Evolutionary conservation across 768 basidiomycete genomes (phyloP).

Genomic region (Tulasnella sp.): DNA sequence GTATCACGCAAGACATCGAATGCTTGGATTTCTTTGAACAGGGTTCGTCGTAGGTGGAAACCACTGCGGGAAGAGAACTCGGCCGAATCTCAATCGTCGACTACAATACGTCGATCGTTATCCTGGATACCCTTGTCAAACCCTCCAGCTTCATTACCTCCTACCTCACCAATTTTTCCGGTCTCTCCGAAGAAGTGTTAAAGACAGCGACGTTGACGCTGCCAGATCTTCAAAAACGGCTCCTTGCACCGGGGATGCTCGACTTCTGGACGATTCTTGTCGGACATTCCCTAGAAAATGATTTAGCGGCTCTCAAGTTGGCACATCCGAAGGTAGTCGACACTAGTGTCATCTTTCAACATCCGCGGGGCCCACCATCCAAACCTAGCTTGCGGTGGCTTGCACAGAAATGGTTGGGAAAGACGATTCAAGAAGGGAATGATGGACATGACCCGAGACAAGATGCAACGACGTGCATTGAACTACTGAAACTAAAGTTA

Average conservation of each 20-base stretch:
- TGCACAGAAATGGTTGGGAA: slow-evolving; percentile 81
- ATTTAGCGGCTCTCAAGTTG: slow-evolving; percentile 77
- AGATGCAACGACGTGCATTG: slow-evolving; percentile 80
- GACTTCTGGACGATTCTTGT: slow-evolving; percentile 56
- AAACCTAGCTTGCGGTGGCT: slow-evolving; percentile 98
- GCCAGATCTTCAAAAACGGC: slow-evolving; percentile 57
- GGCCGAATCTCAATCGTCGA: slow-evolving; percentile 79
- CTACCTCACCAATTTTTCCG: slow-evolving; percentile 96
- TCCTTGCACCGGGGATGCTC: slow-evolving; percentile 40
- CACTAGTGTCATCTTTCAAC: slow-evolving; percentile 80
- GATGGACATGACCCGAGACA: slow-evolving; percentile 89
- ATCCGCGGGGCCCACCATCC: slow-evolving; percentile 83
- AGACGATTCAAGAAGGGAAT: slow-evolving; percentile 64
- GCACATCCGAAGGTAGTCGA: slow-evolving; percentile 83
- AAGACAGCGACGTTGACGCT: slow-evolving; percentile 62
- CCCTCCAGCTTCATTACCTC: slow-evolving; percentile 74
- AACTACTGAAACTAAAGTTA: slow-evolving; percentile 72
- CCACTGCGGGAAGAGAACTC: slow-evolving; percentile 66
- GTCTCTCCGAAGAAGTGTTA: slow-evolving; percentile 71
- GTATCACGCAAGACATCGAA: slow-evolving; percentile 18
- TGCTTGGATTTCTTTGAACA: background rate
- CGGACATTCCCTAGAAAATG: slow-evolving; percentile 93
- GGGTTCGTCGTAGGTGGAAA: background rate
- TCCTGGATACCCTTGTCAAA: slow-evolving; percentile 85
- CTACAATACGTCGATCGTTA: slow-evolving; percentile 49